Evolutionary conservation across 768 basidiomycete genomes (phyloP), one percentile per base, ranked within the genome.

Genomic region (Pisolithus tinctorius): DNA sequence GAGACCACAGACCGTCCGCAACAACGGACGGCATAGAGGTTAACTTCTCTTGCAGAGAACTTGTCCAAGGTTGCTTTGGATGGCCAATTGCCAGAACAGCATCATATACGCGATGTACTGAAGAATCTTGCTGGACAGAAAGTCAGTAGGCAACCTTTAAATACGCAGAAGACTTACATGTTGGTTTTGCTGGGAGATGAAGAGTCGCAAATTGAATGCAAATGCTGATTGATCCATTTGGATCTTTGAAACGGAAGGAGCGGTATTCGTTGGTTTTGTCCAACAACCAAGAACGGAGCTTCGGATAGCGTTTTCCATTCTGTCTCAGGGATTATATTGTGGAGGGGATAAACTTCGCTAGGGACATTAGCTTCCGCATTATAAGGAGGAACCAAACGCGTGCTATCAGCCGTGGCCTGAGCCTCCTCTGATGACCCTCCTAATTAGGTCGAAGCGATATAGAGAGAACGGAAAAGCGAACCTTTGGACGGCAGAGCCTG

Each of bases 101-200:
- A 94, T 71, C 78, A 98, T 84, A n/a, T 79, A 71, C 1, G 92
- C 82, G 56, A 95, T 84, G 70, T 92, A 94, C 51, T 85, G 71
- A 29, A 93, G 59, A 44, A 88, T 79, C 69, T 85, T 87, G 45
- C 90, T 92, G 60, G 41, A 31, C 20, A 5, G 11, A 0, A 42
- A n/a, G 27, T 58, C 42, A 66, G 9, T 6, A 27, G 23, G 11
- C 17, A 13, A 14, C 4, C 31, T 36, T 38, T 40, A 42, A 37
- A 37, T 25, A 26, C 34, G 29, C 47, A 45, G 36, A 42, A 47
- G 43, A 71, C 82, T 48, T 56, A 88, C 89, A 87, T 60, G 20
- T 76, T 77, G 46, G 73, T 78, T 62, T 80, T 84, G 50, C 82
- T 85, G 2, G 75, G 71, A 9, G 80, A 73, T 39, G 74, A 58